These are phyloP conservation scores for Curvularia sp. DNA, from an alignment of 2,329 filamentous ascomycete species.

Conservation along the genomic window DNA sequence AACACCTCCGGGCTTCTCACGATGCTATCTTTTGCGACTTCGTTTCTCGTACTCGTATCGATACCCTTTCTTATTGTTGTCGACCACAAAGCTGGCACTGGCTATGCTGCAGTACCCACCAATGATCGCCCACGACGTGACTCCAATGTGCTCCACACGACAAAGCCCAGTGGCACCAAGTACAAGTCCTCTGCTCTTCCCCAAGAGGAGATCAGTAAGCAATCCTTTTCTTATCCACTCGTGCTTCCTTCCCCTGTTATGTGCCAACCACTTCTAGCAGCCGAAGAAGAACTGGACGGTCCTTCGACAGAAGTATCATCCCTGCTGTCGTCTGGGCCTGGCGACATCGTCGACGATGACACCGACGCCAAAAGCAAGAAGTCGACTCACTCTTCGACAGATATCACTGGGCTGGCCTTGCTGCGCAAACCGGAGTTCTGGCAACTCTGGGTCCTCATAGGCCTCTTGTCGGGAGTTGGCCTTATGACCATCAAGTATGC, in stretches of 20 bases:
- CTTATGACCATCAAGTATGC: slow-evolving; percentile 98
- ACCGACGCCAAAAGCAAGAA: slow-evolving; percentile 65
- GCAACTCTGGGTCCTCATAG: slow-evolving; percentile 88
- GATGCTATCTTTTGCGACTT: slow-evolving; percentile 80
- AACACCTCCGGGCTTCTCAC: slow-evolving; percentile 83
- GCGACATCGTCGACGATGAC: slow-evolving; percentile 54
- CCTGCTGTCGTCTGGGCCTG: slow-evolving; percentile 71
- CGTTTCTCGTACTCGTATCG: slow-evolving; percentile 73
- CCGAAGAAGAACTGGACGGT: slow-evolving; percentile 46
- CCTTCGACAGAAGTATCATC: slow-evolving; percentile 79
- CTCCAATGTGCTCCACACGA: slow-evolving; percentile 56
- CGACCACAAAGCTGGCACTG: slow-evolving; percentile 62
- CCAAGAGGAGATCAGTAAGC: slow-evolving; percentile 70
- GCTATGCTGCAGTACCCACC: slow-evolving; percentile 65
- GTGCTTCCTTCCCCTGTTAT: slow-evolving; percentile 27
- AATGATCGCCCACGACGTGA: slow-evolving; percentile 56
- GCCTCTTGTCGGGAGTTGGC: slow-evolving; percentile 88
- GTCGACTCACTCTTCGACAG: slow-evolving; percentile 78
- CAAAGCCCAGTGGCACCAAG: slow-evolving; percentile 57
- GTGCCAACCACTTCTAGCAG: slow-evolving; percentile 47
- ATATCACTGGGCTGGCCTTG: slow-evolving; percentile 85
- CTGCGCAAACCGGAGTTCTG: slow-evolving; percentile 80
- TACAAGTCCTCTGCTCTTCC: slow-evolving; percentile 47
- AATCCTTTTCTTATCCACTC: slow-evolving; percentile 11
- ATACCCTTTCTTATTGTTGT: slow-evolving; percentile 88